Evolutionary conservation across 257 asterid genomes (phyloP), one percentile per base, ranked within the genome.

Genomic region (Penstemon newberryi): DNA sequence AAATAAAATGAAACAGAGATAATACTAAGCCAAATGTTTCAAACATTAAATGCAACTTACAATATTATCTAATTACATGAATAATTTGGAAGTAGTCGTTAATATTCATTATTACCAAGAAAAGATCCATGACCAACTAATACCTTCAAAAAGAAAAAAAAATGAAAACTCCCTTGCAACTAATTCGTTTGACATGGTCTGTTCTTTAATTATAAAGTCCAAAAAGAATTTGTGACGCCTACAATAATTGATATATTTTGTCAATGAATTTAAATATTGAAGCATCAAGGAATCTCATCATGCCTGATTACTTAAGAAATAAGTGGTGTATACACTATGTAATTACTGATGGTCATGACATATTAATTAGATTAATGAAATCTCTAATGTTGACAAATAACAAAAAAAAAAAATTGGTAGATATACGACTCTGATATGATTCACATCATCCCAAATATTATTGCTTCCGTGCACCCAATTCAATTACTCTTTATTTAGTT

Each of bases 391-490:
- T 52, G 62, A 66, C 71, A 9, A 40, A 38, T 39, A 42, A 25
- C 33, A 25, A 1, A 25, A 25, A 25, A 25, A 25, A 1, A 2
- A 25, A 25, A 25, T 25, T 25, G 33, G 33, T 25, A 25, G 33
- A 25, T 25, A 25, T 25, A 25, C 2, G 33, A 25, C 33, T 25
- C 33, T 25, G 33, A 25, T 25, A 25, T 25, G 33, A 25, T 25
- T 25, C 33, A 2, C 33, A 47, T 64, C 47, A 52, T 13, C 62
- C 52, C 59, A 8, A 46, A 13, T 47, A 46, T 69, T 56, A 45
- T 43, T 56, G 73, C 43, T 55, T 68, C 65, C 59, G 18, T 56
- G 47, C 65, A 69, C 66, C 49, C 33, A 25, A 25, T 25, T 25
- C 13, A 68, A 68, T 66, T 42, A 54, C 45, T 41, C 56, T 36